Base-by-base conservation (phyloP, 805 yeast genomes). In the Teunomyces tritomae region DNA sequence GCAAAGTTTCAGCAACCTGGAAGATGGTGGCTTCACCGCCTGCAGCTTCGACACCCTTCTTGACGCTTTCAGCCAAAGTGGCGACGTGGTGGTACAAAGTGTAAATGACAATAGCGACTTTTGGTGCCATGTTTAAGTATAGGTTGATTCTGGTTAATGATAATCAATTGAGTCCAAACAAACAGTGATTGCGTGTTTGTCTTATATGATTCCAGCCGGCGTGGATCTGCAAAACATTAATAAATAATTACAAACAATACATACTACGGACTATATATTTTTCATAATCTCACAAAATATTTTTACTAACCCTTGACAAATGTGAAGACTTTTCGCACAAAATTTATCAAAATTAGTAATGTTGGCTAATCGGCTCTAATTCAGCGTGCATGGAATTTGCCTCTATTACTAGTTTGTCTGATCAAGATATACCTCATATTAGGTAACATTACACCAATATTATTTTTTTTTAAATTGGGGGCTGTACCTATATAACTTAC, bases 71-170 rank as follows among this genome's bases (percentile, higher is more conserved):
- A 40, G 96, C 94, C 59, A 90, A 61, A 29, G 73, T 65, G 51
- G 78, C 79, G 55, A 88, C 71, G 69, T 89, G 97, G 51, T 89
- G 90, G 71, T 85, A 89, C 37, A 83, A 73, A 24, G 96, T 84
- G 77, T 89, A 90, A 48, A 67, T 68, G 57, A 72, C 65, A 45
- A 72, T 70, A 45, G 77, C 77, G 49, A 70, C 63, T 57, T 61
- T 69, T 47, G 67, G 71, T 44, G 71, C 70, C 56, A 52, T 52
- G 45, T 28, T 35, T 17, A 26, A 7, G 7, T 17, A 5, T 35
- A 27, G 24, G 24, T 20, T 20, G 24, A 20, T 20, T 20, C 6
- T 20, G 1, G 24, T 20, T 4, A 4, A 20, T 5, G 24, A 20
- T 20, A 20, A 20, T 20, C 24, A 20, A 20, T 20, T 2, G 16